Base-by-base conservation (phyloP, 2,329 filamentous ascomycete species). In the Lecanicillium sp. region DNA sequence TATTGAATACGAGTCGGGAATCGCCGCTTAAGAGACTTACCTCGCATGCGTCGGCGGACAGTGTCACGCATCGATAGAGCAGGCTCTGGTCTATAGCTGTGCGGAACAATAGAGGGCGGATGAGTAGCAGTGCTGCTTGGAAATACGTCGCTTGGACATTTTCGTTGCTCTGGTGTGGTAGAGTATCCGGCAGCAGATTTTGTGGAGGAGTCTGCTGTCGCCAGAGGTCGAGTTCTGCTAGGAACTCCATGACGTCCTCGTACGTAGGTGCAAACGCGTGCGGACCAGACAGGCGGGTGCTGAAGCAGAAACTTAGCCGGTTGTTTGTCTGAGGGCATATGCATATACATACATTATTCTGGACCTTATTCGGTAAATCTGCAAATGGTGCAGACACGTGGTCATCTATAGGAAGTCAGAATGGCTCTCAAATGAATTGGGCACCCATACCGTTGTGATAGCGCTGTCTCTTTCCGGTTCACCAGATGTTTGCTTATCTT, bases 241-340 rank as follows among this genome's bases (percentile, higher is more conserved):
- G 24, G n/a, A 46, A 46, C 23, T 39, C 44, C 26, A 46, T 39
- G 23, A 46, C 44, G n/a, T 37, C 35, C 12, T 46, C 44, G 33
- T 46, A 44, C 14, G 41, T 44, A 5, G 41, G 41, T 15, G 41
- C 30, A 23, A 46, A 32, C 2, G 44, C 33, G 17, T 46, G 41
- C 29, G 41, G 41, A 14, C 41, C 41, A 14, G 41, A 44, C 19
- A 44, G 15, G 33, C 41, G 41, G 12, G 41, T 44, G 15, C 41
- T 44, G 24, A n/a, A n/a, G 20, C 15, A 30, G 32, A 8, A 35
- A 7, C 12, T 35, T n/a, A n/a, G n/a, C n/a, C n/a, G n/a, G n/a
- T n/a, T n/a, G n/a, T n/a, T n/a, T n/a, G n/a, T n/a, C n/a, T n/a
- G n/a, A n/a, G n/a, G n/a, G 7, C 32, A 35, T 35, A n/a, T 15